A percentile compares a stretch with the other conserved stretches of the same genome.
Conservation (phyloP, 495 filamentous ascomycete species). For the Sporormia fimetaria region DNA sequence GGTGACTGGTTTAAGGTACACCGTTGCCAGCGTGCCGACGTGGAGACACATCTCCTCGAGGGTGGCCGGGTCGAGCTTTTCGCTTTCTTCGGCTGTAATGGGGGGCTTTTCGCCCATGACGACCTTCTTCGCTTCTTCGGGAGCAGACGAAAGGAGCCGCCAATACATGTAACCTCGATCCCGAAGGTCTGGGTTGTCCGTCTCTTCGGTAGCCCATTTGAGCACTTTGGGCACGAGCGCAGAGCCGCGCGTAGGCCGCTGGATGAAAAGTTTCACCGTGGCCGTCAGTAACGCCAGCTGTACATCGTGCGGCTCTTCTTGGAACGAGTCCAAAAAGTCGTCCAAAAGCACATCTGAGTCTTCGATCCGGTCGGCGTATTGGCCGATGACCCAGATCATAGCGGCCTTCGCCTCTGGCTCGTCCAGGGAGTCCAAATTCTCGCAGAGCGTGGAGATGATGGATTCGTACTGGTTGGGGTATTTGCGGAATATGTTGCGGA, state of each 20-base stretch:
- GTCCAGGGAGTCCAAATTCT: slow-evolving; percentile 92
- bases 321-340: slow-evolving; percentile 86
- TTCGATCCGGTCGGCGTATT: slow-evolving; percentile 94
- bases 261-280: slow-evolving; percentile 96
- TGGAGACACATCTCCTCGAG: slow-evolving; percentile 96
- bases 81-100: slow-evolving; percentile 82
- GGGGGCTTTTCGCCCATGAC: slow-evolving; percentile 97
- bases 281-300: slow-evolving; percentile 91
- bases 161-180: slow-evolving; percentile 99
- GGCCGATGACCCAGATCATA: slow-evolving; percentile 99
- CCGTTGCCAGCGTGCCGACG: slow-evolving; percentile 89
- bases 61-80: slow-evolving; percentile 82
- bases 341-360: slow-evolving; percentile 89
- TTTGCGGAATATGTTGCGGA: slow-evolving; percentile 97
- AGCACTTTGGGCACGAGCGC: slow-evolving; percentile 89
- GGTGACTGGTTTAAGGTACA: slow-evolving; percentile 95
- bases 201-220: slow-evolving; percentile 98
- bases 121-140: slow-evolving; percentile 69
- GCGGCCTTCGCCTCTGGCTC: slow-evolving; percentile 98
- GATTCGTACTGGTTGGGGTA: slow-evolving; percentile 98
- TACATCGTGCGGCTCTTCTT: slow-evolving; percentile 88
- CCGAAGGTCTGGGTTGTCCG: slow-evolving; percentile 91
- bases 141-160: slow-evolving; percentile 90
- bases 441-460: slow-evolving; percentile 90
- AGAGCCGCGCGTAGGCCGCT: slow-evolving; percentile 88